Base-by-base conservation (phyloP, 805 yeast genomes). In the Millerago galiae region DNA sequence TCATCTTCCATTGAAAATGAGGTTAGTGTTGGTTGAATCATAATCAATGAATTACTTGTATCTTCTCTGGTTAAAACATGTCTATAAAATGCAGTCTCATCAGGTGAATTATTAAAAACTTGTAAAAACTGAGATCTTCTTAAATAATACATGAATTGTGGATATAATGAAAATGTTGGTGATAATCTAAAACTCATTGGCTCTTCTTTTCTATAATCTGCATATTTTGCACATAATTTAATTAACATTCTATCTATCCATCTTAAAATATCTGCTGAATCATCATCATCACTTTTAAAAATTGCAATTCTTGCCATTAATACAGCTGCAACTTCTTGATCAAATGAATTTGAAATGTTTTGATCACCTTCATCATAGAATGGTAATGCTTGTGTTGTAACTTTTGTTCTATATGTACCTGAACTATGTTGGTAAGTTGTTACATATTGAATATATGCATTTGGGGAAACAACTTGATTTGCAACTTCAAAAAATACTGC, bases 261-360 rank as follows among this genome's bases (percentile, higher is more conserved):
- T 63, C 95, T 74, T 58, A 90, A 74, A 17, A 91, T 85, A 61
- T 91, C 98, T 12, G 95, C 90, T 34, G 93, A 93, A 55, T 88
- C 95, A 56, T 89, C 96, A 21, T 83, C 75, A 50, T 76, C 77
- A 8, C 81, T 76, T 62, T 89, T 89, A 72, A 76, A 83, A 35
- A 91, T 89, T 10, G 96, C 93, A 42, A 91, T 75, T 60, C 98
- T 75, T 2, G 97, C 83, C 81, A 91, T 83, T 45, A 90, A 68
- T 1, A 90, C 97, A 13, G 96, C 95, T 3, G 99, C 96, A 11
- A 97, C 96, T 65, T 93, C 98, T 71, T 93, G 98, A 66, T 93
- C 99, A 62, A 93, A 93, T n/a, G 93, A 72, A 25, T 69, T 68
- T 5, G 75, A 70, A 44, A 76, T 67, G 27, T 66, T 66, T 24